Conservation (phyloP, 352 stramenopile genomes). For the Plasmopara halstedii region DNA sequence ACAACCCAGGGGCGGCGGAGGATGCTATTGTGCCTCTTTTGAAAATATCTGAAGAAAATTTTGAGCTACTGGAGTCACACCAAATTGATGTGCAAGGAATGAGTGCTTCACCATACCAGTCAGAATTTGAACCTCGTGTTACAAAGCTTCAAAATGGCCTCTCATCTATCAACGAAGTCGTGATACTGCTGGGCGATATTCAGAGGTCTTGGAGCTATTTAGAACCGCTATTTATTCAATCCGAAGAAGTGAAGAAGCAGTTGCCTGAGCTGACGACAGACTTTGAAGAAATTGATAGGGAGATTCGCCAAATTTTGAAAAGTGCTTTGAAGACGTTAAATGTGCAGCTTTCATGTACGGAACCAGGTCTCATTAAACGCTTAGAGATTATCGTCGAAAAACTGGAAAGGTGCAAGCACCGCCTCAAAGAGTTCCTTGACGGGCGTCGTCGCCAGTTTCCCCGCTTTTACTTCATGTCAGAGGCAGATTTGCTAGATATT, state of each 20-base stretch:
- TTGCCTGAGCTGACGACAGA: slow-evolving; percentile 90
- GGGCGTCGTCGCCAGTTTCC: slow-evolving; percentile 91
- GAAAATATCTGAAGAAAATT: slow-evolving; percentile 94
- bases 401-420: slow-evolving; percentile 92
- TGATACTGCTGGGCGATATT: slow-evolving; percentile 91
- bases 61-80: slow-evolving; percentile 94
- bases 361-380: slow-evolving; percentile 77
- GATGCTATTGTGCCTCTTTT: slow-evolving; percentile 86
- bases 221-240: slow-evolving; percentile 94
- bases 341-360: slow-evolving; percentile 86
- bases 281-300: slow-evolving; percentile 92
- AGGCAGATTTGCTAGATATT: slow-evolving; percentile 92
- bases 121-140: slow-evolving; percentile 92
- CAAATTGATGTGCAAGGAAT: slow-evolving; percentile 96
- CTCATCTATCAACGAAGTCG: slow-evolving; percentile 89
- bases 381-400: slow-evolving; percentile 91
- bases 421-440: slow-evolving; percentile 93
- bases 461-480: slow-evolving; percentile 89
- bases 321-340: slow-evolving; percentile 86
- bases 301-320: slow-evolving; percentile 85
- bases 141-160: slow-evolving; percentile 81
- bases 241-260: slow-evolving; percentile 95
- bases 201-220: slow-evolving; percentile 95
- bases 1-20: slow-evolving; percentile 72
- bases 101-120: slow-evolving; percentile 92